phyloP scores from a whole-genome alignment of 2,329 filamentous ascomycete genomes.

The Dryadomyces quercivorus region DNA sequence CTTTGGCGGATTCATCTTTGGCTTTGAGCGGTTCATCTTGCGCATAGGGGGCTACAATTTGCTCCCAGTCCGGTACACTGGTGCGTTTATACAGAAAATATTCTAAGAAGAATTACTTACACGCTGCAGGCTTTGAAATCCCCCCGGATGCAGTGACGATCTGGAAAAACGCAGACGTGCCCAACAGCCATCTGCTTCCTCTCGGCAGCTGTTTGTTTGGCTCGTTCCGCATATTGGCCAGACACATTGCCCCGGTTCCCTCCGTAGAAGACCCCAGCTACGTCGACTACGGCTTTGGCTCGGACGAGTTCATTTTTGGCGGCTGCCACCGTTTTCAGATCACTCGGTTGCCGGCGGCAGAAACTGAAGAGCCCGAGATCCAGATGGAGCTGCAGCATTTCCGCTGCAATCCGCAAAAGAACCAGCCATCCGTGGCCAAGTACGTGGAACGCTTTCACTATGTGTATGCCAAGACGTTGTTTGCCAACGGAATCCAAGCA shows the following conservation, averaged over 20 bases:
- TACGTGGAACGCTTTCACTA: slow-evolving; percentile 1
- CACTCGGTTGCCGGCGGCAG: slow-evolving; percentile 1
- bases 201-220: slow-evolving; percentile 5
- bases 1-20: slow-evolving; percentile 4
- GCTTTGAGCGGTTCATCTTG: slow-evolving; percentile 1
- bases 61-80: slow-evolving; percentile 4
- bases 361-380: not conserved
- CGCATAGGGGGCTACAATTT: slow-evolving; percentile 2
- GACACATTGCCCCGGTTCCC: not conserved
- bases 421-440: slow-evolving; percentile 2
- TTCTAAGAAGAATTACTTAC: too few species aligned
- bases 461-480: slow-evolving; percentile 1
- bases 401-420: slow-evolving; percentile 4
- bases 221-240: slow-evolving; percentile 2
- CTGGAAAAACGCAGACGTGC: not conserved
- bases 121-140: not conserved
- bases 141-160: slow-evolving; percentile 2
- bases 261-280: slow-evolving; percentile 3
- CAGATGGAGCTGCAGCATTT: slow-evolving; percentile 4
- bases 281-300: slow-evolving; percentile 4
- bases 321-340: slow-evolving; percentile 5
- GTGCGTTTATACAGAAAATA: not conserved
- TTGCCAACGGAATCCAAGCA: slow-evolving; percentile 5
- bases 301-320: slow-evolving; percentile 4
- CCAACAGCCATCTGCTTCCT: slow-evolving; percentile 2